Evolutionary conservation across 129 eudicot genomes (phyloP).

Genomic region (Calendula officinalis): DNA sequence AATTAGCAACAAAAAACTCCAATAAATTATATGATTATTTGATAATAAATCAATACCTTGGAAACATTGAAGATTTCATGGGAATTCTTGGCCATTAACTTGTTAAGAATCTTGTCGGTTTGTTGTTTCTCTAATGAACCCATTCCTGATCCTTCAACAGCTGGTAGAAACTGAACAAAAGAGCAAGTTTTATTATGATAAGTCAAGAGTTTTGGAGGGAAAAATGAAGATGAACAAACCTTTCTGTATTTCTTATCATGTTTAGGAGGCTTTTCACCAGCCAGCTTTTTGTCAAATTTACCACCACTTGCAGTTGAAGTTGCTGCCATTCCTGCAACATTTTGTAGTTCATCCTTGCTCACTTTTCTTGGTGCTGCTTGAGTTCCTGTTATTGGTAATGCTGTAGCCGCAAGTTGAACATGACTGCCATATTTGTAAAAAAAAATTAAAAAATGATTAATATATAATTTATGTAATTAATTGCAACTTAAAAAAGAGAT

Average conservation of each 20-base stretch:
- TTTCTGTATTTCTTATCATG: constrained; percentile 88
- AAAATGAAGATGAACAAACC: constrained; percentile 37
- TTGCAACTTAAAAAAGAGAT: not conserved
- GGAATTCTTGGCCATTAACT: constrained; percentile 73
- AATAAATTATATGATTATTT: not conserved
- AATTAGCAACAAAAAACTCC: not conserved
- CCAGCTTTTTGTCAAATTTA: constrained; percentile 87
- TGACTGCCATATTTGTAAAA: constrained; percentile 50
- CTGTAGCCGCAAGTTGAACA: constrained; percentile 86
- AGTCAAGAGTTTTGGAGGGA: too few relatives aligned
- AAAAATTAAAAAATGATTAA: not conserved
- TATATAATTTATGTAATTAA: not conserved
- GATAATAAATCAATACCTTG: constrained; percentile 43
- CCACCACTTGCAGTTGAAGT: constrained; percentile 98
- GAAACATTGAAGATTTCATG: constrained; percentile 68
- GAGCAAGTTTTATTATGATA: too few relatives aligned
- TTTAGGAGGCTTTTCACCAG: constrained; percentile 89
- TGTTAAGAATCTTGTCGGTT: constrained; percentile 78
- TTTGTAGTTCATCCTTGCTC: constrained; percentile 72
- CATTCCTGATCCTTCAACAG: constrained; percentile 87
- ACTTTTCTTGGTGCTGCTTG: constrained; percentile 73
- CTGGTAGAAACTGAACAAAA: constrained; percentile 68
- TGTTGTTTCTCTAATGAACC: constrained; percentile 80
- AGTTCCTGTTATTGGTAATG: constrained; percentile 87
- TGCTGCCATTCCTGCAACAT: constrained; percentile 97